These are phyloP conservation scores for Handroanthus guayacan DNA, from an alignment of 257 asterid species.

Conservation along the genomic window DNA sequence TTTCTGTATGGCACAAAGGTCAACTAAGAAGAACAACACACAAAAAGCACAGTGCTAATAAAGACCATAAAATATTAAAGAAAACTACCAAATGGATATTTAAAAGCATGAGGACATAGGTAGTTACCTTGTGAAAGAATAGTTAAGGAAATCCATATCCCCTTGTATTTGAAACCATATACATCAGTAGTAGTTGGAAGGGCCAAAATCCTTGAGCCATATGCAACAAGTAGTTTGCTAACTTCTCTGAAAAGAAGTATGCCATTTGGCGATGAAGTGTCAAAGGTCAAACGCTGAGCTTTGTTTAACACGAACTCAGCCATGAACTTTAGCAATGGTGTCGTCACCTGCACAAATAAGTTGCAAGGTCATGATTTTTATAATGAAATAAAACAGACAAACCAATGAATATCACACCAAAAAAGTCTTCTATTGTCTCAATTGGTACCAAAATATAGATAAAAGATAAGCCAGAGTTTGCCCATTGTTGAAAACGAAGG, in stretches of 20 bases:
- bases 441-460: not conserved
- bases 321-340: slow-evolving; percentile 92
- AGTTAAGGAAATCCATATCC: slow-evolving; percentile 91
- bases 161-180: slow-evolving; percentile 94
- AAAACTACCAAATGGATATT: slow-evolving; percentile 26
- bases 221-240: slow-evolving; percentile 91
- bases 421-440: slow-evolving; percentile 4
- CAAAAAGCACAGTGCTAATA: not conserved
- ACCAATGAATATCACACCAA: slow-evolving; percentile 18
- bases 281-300: slow-evolving; percentile 92
- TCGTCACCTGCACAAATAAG: slow-evolving; percentile 76
- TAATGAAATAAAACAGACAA: slow-evolving; percentile 16
- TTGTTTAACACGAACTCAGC: slow-evolving; percentile 94
- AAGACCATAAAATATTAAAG: slow-evolving; percentile 24
- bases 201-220: slow-evolving; percentile 84
- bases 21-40: slow-evolving; percentile 34
- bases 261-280: slow-evolving; percentile 96
- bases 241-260: slow-evolving; percentile 98
- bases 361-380: slow-evolving; percentile 24
- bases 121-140: slow-evolving; percentile 83
- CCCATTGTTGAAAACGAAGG: slow-evolving; percentile 5
- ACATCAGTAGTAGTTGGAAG: slow-evolving; percentile 82
- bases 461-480: not conserved
- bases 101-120: slow-evolving; percentile 22
- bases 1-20: slow-evolving; percentile 1